Evolutionary conservation across 2,329 filamentous ascomycete genomes (phyloP).

Genomic region (Colletotrichum tanaceti): DNA sequence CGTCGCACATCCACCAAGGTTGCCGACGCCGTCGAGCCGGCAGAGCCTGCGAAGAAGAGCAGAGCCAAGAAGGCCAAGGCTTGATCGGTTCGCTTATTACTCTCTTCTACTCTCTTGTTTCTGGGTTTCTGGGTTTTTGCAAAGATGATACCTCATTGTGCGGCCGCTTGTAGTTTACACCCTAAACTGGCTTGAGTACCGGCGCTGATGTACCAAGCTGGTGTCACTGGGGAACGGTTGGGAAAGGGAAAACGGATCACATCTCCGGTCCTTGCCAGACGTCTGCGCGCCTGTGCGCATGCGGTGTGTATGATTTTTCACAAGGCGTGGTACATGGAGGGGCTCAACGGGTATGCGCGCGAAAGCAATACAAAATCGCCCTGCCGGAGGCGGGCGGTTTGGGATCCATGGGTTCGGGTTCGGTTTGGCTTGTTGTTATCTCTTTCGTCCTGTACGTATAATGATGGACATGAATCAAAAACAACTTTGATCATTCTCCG

Average conservation of each 20-base stretch:
- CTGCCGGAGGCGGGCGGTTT: conserved; percentile 14
- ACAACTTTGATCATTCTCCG: conserved; percentile 22
- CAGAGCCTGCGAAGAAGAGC: conserved; percentile 70
- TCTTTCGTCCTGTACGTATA: conserved; percentile 40
- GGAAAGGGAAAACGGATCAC: conserved; percentile 11
- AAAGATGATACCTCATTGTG: conserved; percentile 42
- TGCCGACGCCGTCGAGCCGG: conserved; percentile 57
- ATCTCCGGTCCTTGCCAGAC: conserved; percentile 22
- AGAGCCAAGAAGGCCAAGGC: conserved; percentile 39
- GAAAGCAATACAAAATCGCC: conserved; percentile 34
- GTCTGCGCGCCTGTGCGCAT: conserved; percentile 11
- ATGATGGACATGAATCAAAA: conserved; percentile 42
- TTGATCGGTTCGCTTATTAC: conserved; percentile 27
- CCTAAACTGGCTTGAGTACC: not conserved
- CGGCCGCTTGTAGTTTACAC: conserved; percentile 19
- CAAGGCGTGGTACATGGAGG: conserved; percentile 27
- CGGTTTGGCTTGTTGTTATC: conserved; percentile 21
- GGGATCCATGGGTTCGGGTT: conserved; percentile 32
- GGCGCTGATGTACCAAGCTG: conserved; percentile 12
- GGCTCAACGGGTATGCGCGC: conserved; percentile 25
- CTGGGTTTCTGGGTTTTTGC: conserved; percentile 40
- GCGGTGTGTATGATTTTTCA: conserved; percentile 39
- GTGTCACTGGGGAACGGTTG: conserved; percentile 1
- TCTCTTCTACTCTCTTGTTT: conserved; percentile 23
- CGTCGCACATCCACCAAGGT: conserved; percentile 68